Conservation (phyloP, 306 rosid species). For the Quercus engelmannii region DNA sequence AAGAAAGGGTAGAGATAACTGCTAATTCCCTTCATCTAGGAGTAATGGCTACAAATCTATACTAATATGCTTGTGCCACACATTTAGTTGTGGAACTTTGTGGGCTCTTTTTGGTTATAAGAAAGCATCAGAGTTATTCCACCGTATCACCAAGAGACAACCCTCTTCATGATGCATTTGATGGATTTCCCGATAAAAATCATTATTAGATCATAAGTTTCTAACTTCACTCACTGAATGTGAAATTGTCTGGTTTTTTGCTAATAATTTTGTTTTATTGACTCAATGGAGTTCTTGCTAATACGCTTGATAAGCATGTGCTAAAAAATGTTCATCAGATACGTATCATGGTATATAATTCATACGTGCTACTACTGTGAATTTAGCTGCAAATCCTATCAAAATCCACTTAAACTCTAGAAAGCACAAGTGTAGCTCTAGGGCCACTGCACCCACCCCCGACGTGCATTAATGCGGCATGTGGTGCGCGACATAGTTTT, state of each 20-base stretch:
- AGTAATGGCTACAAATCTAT: no score
- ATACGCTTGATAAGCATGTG: slow-evolving; percentile 40
- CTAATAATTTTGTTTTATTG: slow-evolving; percentile 17
- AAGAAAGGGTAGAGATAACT: no score
- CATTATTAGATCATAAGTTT: not conserved
- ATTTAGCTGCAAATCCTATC: slow-evolving; percentile 6
- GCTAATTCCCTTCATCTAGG: no score
- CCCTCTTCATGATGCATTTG: not conserved
- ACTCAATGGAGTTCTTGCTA: slow-evolving; percentile 44
- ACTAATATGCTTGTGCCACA: no score
- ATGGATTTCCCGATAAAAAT: not conserved
- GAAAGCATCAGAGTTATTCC: not conserved
- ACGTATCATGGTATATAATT: slow-evolving; percentile 7
- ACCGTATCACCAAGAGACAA: not conserved
- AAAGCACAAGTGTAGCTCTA: no score
- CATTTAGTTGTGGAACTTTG: not conserved
- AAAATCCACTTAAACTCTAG: not conserved
- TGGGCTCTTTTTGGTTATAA: not conserved
- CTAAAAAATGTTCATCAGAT: slow-evolving; percentile 72
- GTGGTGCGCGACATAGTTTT: no score
- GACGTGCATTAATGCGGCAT: no score
- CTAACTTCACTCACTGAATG: not conserved
- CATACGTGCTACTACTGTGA: not conserved
- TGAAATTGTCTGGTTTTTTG: not conserved
- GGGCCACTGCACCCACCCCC: no score